Base-by-base conservation (phyloP, 2,329 filamentous ascomycete genomes). In the Arthrobotrys musiformis region DNA sequence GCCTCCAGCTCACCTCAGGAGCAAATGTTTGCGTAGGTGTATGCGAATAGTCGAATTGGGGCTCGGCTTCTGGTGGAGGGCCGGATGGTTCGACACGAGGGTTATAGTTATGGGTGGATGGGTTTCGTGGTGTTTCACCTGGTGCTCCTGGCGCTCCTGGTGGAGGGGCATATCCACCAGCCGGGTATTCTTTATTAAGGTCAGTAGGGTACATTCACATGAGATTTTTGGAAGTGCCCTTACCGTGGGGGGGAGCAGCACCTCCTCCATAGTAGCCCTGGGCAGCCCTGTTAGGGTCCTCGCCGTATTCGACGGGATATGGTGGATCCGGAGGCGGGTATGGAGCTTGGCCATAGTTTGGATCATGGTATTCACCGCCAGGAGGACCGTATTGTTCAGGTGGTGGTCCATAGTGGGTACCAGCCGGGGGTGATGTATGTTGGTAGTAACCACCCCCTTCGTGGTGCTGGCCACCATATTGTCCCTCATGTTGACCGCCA, bases 51-150 rank as follows among this genome's bases (percentile, higher is more conserved):
- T 70, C 50, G 28, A 77, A 77, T 19, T 70, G 60, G 5, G 73
- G 50, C 30, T 77, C 73, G 24, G 66, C 73, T 28, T 77, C 66
- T 2, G 73, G 73, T 70, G 66, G 66, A 37, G 73, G 28, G 8
- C 73, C 73, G 19, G 73, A 77, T 62, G 73, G 73, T 19, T 61
- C 60, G 19, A 52, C 50, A 37, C 73, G 73, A 13, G 73, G 73
- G 15, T 70, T 40, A 15, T 77, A 70, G 42, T 52, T 70, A 17
- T 61, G 50, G 11, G 66, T 64, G 7, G 73, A 77, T 5, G 73
- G 73, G n/a, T 77, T 77, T 26, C 73, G 73, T 13, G 73, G 73
- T 2, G 42, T 56, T 54, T 77, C 73, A 9, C 40, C 46, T 26
- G 63, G 69, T 5, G 40, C 48, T 6, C 28, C 24, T 26, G 63